These are phyloP conservation scores for Saksenaea oblongispora DNA, from an alignment of 371 early-diverging fungal species.

Conservation along the genomic window DNA sequence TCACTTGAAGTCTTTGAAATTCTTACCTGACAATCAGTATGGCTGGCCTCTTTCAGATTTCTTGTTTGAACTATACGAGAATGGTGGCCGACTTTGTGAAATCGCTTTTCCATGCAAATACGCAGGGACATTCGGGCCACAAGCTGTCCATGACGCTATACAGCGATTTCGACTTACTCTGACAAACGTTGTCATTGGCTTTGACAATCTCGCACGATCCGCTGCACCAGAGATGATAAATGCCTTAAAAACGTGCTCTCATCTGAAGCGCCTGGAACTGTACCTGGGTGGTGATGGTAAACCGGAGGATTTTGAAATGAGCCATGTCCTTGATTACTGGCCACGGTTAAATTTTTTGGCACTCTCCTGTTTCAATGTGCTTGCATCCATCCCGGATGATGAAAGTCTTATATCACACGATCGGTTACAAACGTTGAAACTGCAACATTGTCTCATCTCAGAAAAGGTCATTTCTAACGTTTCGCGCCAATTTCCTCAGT, in stretches of 20 bases:
- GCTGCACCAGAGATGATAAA: neutral
- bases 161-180: neutral
- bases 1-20: neutral
- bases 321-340: neutral
- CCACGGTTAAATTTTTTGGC: neutral
- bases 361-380: neutral
- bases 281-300: neutral
- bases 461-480: neutral
- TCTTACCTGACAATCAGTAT: neutral
- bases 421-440: neutral
- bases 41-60: neutral
- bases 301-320: neutral
- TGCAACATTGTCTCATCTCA: neutral
- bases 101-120: neutral
- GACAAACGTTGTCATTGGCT: neutral
- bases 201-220: neutral
- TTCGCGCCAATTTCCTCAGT: neutral
- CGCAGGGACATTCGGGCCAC: neutral
- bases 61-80: neutral
- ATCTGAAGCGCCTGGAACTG: neutral
- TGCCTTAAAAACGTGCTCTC: neutral
- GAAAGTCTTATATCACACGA: neutral
- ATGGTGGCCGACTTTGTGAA: neutral
- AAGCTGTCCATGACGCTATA: neutral
- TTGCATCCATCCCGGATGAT: neutral